Percentiles rank a stretch among this genome's conserved stretches.
phyloP scores from a whole-genome alignment of 2,329 filamentous ascomycete genomes.

The Colletotrichum scovillei region DNA sequence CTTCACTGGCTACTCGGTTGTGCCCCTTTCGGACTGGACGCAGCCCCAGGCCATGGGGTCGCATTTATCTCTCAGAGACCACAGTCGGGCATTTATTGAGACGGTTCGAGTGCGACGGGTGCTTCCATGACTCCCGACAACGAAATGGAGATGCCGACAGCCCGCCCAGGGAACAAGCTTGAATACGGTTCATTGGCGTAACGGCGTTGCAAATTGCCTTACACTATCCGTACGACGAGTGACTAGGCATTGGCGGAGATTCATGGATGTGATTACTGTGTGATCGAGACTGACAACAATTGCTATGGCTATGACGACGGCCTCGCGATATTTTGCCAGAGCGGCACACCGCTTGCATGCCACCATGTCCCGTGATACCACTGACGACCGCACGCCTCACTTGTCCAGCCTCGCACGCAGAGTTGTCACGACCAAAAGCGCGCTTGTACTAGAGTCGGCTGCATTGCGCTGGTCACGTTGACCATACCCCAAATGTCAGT shows the following conservation, averaged over 20 bases:
- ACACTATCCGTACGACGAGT: background rate
- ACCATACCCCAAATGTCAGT: background rate
- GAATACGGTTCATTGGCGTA: background rate
- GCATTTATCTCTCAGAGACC: background rate
- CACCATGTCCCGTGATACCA: conserved; percentile 1
- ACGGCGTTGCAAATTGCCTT: background rate
- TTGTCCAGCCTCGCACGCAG: conserved; percentile 10
- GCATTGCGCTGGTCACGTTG: conserved; percentile 19
- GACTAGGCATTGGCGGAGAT: background rate
- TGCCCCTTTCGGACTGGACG: background rate
- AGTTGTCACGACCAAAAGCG: background rate
- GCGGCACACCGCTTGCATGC: background rate
- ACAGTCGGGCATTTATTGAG: conserved; percentile 6
- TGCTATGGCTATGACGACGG: background rate
- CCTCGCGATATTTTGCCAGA: background rate
- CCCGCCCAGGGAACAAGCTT: conserved; percentile 11
- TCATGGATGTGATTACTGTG: background rate
- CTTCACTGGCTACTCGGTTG: background rate
- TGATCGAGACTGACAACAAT: background rate
- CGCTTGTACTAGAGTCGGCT: background rate
- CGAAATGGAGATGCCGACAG: background rate
- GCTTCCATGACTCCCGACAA: background rate
- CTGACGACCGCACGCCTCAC: background rate
- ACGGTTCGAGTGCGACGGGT: background rate
- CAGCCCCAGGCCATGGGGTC: background rate